These are phyloP conservation scores for Nevesoporus exiguus DNA, from an alignment of 768 basidiomycete genomes.

Conservation along the genomic window DNA sequence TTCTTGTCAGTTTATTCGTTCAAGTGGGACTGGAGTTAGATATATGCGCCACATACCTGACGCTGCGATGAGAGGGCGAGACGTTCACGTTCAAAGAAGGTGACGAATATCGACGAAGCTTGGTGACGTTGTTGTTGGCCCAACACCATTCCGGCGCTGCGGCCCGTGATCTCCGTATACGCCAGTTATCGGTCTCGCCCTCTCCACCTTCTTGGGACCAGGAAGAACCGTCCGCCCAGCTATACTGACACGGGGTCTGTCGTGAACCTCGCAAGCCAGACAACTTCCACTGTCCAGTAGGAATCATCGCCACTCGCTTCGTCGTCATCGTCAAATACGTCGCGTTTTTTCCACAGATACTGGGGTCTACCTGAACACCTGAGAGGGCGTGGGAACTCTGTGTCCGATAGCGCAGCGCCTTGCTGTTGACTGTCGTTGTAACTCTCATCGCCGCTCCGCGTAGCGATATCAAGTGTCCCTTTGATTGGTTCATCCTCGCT, in stretches of 20 bases:
- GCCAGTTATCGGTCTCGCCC: conserved; percentile 13
- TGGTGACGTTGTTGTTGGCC: neutral
- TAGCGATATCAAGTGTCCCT: neutral
- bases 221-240: neutral
- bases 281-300: conserved; percentile 13
- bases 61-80: neutral
- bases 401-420: neutral
- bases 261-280: neutral
- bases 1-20: neutral
- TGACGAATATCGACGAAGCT: conserved; percentile 6
- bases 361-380: neutral
- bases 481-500: neutral
- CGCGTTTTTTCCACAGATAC: neutral
- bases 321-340: neutral
- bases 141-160: neutral
- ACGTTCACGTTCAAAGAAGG: neutral
- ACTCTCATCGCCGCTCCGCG: neutral
- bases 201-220: conserved; percentile 4
- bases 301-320: conserved; percentile 2
- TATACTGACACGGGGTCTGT: neutral
- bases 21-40: neutral
- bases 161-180: neutral
- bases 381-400: neutral
- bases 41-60: conserved; percentile 5
- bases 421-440: neutral